phyloP scores from a whole-genome alignment of 805 yeast genomes.

The Yarrowia sp. region DNA sequence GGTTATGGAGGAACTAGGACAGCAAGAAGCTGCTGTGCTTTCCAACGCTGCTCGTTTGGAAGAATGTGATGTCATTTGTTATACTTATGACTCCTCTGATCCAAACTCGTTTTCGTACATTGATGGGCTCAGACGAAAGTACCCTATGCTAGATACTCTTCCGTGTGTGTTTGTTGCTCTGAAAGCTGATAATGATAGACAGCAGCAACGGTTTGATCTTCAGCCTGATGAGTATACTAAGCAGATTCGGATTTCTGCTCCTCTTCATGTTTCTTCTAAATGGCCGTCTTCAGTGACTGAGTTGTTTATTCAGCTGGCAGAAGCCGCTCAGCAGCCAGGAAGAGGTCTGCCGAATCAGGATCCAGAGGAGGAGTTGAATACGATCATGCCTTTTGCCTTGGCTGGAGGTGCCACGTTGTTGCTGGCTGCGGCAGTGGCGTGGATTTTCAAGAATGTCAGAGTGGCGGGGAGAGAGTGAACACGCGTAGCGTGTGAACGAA shows the following conservation, averaged over 20 bases:
- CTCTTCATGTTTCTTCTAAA: slow-evolving; percentile 82
- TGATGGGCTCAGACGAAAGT: slow-evolving; percentile 62
- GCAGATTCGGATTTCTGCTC: slow-evolving; percentile 64
- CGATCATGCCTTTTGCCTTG: slow-evolving; percentile 52
- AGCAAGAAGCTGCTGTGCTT: slow-evolving; percentile 74
- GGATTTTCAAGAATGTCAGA: slow-evolving; percentile 22
- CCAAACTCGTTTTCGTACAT: slow-evolving; percentile 89
- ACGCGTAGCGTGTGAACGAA: not conserved
- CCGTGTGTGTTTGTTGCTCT: slow-evolving; percentile 89
- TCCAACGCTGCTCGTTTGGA: slow-evolving; percentile 67
- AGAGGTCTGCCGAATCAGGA: slow-evolving; percentile 65
- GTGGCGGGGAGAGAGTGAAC: slow-evolving; percentile 3
- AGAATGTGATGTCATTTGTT: slow-evolving; percentile 87
- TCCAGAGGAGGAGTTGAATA: slow-evolving; percentile 56
- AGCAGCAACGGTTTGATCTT: slow-evolving; percentile 79
- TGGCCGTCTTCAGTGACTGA: slow-evolving; percentile 90
- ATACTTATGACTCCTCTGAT: slow-evolving; percentile 90
- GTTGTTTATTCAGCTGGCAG: slow-evolving; percentile 79
- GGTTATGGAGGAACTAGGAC: slow-evolving; percentile 87
- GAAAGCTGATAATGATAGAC: slow-evolving; percentile 93
- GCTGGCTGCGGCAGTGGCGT: slow-evolving; percentile 27
- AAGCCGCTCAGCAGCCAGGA: slow-evolving; percentile 79
- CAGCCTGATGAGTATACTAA: slow-evolving; percentile 89
- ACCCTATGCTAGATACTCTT: slow-evolving; percentile 57
- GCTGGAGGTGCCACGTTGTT: slow-evolving; percentile 57